These are phyloP conservation scores for Cymbidium sinense DNA, from an alignment of 106 monocot genomes.

Conservation along the genomic window DNA sequence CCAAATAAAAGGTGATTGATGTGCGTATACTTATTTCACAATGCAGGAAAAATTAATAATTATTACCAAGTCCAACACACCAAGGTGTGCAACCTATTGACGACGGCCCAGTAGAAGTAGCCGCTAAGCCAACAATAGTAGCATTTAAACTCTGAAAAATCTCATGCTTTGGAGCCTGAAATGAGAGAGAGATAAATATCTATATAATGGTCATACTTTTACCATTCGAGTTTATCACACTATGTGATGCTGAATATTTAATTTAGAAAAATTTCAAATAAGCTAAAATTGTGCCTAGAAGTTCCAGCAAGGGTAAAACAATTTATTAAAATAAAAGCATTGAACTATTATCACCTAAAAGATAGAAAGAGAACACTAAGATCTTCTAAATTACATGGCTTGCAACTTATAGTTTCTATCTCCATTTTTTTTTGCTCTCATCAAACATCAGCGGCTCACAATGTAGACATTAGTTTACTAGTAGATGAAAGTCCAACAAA, in stretches of 20 bases:
- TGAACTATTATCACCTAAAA: no score
- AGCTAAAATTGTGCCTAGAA: neutral
- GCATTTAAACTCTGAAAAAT: slow-evolving; percentile 85
- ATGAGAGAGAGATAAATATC: neutral
- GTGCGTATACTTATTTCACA: neutral
- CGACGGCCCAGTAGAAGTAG: slow-evolving; percentile 30
- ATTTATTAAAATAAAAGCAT: neutral
- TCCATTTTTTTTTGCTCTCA: neutral
- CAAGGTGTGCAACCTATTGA: slow-evolving; percentile 29
- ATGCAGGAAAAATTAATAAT: neutral
- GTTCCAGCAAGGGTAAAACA: neutral
- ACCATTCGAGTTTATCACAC: no score
- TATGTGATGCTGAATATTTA: no score
- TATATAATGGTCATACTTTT: no score
- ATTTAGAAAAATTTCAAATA: neutral
- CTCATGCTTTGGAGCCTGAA: slow-evolving; percentile 65
- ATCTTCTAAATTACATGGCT: no score
- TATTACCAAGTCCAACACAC: slow-evolving; percentile 87
- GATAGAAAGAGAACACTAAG: no score
- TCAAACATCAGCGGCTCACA: neutral
- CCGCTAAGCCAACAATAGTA: slow-evolving; percentile 77
- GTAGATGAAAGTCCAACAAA: neutral
- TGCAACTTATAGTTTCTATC: no score
- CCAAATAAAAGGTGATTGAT: no score
- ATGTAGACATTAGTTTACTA: neutral